Conservation (phyloP, 805 yeast species). For the Wickerhamiella qilinensis region DNA sequence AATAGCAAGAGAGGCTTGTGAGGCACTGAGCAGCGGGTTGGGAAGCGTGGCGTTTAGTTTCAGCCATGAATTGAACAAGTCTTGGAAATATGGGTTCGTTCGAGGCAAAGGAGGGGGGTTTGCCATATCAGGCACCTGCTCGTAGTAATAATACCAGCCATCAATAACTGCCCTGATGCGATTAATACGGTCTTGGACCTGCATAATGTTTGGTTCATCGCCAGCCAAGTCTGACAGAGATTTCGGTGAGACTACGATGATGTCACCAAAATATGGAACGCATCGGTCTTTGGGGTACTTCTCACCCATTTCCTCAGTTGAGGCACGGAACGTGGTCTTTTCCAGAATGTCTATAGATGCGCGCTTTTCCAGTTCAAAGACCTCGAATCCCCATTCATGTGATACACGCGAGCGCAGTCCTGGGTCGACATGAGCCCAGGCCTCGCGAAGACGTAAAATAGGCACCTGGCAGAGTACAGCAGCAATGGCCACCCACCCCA, state of each 20-base stretch:
- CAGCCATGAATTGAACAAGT: constrained; percentile 26
- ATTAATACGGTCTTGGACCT: constrained; percentile 23
- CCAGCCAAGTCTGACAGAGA: too few species aligned
- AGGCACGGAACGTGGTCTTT: constrained; percentile 58
- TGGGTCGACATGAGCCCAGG: constrained; percentile 61
- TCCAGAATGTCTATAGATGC: constrained; percentile 40
- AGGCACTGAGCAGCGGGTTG: constrained; percentile 5
- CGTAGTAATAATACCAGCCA: constrained; percentile 67
- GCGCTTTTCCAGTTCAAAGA: constrained; percentile 69
- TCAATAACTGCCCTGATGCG: constrained; percentile 56
- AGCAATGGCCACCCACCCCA: constrained; percentile 84
- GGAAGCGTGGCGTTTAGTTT: constrained; percentile 19
- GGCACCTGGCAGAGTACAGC: constrained; percentile 72
- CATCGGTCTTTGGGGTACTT: constrained; percentile 60
- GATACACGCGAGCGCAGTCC: constrained; percentile 43
- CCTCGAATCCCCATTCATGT: constrained; percentile 85
- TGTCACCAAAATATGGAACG: constrained; percentile 83
- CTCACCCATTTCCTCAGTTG: constrained; percentile 64
- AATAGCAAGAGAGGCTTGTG: constrained; percentile 31
- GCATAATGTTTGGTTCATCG: neutral
- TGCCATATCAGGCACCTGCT: constrained; percentile 27
- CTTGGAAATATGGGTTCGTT: constrained; percentile 7
- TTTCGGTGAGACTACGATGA: constrained; percentile 33
- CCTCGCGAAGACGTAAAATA: constrained; percentile 48
- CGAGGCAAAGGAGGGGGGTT: constrained; percentile 21